Evolutionary conservation across 192 early-diverging fungal genomes (phyloP), one percentile per base, ranked within the genome.

Genomic region (Coemansia reversa): DNA sequence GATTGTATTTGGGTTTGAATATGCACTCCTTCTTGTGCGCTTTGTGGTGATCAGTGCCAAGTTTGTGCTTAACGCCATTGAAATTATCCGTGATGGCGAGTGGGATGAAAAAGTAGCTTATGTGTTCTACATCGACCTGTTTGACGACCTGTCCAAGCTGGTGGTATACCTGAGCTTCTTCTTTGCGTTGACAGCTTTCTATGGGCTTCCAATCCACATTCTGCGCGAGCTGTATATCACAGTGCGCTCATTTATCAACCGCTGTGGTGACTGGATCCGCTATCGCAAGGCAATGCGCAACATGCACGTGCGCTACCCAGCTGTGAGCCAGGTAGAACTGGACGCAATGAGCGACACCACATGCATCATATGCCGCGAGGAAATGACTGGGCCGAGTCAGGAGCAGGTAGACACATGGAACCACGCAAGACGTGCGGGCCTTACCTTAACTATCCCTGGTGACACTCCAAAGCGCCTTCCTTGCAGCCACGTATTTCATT

Each of bases 1-100:
- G 88, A 92, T 97, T 51, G 92, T 97, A 65, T 99, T 99, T 88
- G 96, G 93, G 16, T 99, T 99, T 75, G 96, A 98, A 92, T 98
- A 95, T 63, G 86, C 94, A 1, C 87, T 99, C 42, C 84, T 99
- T 59, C 81, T 90, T 6, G 91, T 89, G 19, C 81, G 84, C n/a
- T 84, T 97, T 22, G 22, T 89, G 58, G 86, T 91, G 16, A 90
- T 87, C 4, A 76, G 87, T 58, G 86, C 87, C 45, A 98, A 96
- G 72, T 97, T 97, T 69, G 76, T 89, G 5, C 79, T 99, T 19
- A 92, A 99, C 65, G 74, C 89, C 1, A 88, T 95, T 67, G 95
- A 99, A 62, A 79, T 92, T 56, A 67, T 85, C 24, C 81, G 87
- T n/a, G 66, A 59, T 27, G 67, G 70, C 72, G 86, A 75, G 57